Base-by-base conservation (phyloP, 2,329 filamentous ascomycete species). In the Plectosphaerella cucumerina region DNA sequence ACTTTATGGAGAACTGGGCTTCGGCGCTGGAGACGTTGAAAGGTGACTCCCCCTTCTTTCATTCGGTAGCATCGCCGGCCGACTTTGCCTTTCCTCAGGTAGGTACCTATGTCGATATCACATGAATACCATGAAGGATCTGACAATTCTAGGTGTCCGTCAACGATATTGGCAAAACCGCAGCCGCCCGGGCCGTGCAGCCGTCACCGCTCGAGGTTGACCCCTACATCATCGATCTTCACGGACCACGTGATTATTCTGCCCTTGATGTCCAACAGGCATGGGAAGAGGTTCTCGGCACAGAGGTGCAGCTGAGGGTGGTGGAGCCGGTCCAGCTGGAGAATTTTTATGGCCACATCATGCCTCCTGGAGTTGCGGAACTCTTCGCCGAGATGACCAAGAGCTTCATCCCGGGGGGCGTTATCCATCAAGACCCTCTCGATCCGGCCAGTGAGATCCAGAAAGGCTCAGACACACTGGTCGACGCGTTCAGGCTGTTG, bases 1-100 rank as follows among this genome's bases (percentile, higher is more conserved):
- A 68, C 55, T 71, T 71, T 31, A 71, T 70, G 66, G 67, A 72
- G 53, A 71, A 71, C 45, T 71, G 68, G 69, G 60, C 59, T 4
- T 52, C 54, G 48, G 49, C 51, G 2, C 22, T 64, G 1, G 58
- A 64, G 17, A 67, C 62, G 0, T 52, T 70, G 33, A 55, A 58
- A 17, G 53, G 34, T 1, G 47, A 58, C 1, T 42, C 58, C 1
- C 62, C 65, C 1, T 68, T 64, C 55, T 64, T 72, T 50, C 64
- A 53, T 45, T 67, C 67, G 1, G 63, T 65, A 1, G 57, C 70
- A 15, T 65, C 64, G 0, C 69, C 69, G 0, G 41, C 66, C 2
- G 65, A 69, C 10, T 63, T 54, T 37, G 53, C 62, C 20, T 26
- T 68, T 10, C 61, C 63, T 1, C 69, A 70, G 66, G 61, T 58